Base-by-base conservation (phyloP, 768 basidiomycete species). In the Trametes gibbosa region DNA sequence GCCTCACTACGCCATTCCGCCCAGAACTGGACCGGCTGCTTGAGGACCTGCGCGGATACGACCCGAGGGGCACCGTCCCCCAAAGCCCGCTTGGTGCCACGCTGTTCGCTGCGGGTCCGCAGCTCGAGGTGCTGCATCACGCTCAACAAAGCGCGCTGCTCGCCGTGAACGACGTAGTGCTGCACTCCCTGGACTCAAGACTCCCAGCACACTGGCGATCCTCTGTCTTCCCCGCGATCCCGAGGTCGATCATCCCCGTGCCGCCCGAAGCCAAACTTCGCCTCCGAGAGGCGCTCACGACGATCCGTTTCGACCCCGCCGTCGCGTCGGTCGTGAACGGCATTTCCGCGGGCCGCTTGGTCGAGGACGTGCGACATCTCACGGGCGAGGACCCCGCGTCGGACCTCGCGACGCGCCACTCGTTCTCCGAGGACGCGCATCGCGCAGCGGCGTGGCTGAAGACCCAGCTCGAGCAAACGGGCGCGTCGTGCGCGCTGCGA, bases 311-410 rank as follows among this genome's bases (percentile, higher is more conserved):
- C 70, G 77, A 90, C 65, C 83, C 90, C 8, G 73, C 77, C 49
- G 73, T 95, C 51, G 86, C 90, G 17, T 75, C 80, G 37, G 76
- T 90, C 56, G 82, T 93, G 27, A 79, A 83, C 53, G 84, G 84
- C 48, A 78, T 96, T 55, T 87, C 87, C 25, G 63, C 87, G 16
- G 69, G 79, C 13, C 80, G 83, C 61, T 83, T 95, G 74, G 76
- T 76, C 58, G 77, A 81, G 46, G 88, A 92, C 70, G 79, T 95
- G 47, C 81, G 85, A 52, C 93, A 84, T 70, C 83, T 97, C 56
- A 93, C 93, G 0, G 93, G 92, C 45, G 94, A 97, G 70, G 87
- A 88, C 65, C 78, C 74, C n/a, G 73, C 75, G 41, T 91, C 89
- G 10, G 82, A 82, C 6, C 87, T 95, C 63, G 62, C 83, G 27